Percentiles rank a stretch among this genome's conserved stretches.
Evolutionary conservation across 2,329 filamentous ascomycete species (phyloP).

Genomic region (Diaporthe australafricana): DNA sequence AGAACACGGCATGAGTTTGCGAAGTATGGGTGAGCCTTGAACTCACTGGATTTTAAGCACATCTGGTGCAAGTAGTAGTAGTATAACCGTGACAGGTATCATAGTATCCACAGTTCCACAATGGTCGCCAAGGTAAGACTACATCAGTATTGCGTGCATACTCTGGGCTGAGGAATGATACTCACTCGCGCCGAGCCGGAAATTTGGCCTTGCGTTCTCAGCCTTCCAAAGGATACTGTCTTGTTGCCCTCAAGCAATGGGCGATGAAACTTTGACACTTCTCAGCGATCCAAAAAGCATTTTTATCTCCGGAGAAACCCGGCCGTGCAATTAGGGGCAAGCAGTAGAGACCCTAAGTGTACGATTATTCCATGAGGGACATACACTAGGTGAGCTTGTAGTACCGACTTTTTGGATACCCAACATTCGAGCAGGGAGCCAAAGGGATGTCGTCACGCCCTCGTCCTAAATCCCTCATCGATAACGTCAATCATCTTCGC

Average conservation of each 20-base stretch:
- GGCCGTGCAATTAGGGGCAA: not conserved
- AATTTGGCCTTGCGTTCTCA: not conserved
- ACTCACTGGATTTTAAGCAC: not conserved
- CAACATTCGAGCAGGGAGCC: not conserved
- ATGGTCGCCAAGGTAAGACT: not conserved
- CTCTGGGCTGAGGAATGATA: not conserved
- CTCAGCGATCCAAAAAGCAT: not conserved
- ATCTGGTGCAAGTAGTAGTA: not conserved
- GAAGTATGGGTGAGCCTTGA: not conserved
- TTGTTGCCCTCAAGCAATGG: not conserved
- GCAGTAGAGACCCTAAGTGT: not conserved
- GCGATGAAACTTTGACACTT: slow-evolving; percentile 18
- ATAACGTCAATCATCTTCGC: not conserved
- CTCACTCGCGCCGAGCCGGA: not conserved
- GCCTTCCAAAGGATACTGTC: not conserved
- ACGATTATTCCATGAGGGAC: not conserved
- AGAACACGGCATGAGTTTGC: not conserved
- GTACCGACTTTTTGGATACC: not conserved
- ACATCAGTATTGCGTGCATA: not conserved
- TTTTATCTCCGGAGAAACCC: not conserved
- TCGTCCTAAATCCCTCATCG: not conserved
- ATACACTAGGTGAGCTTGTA: not conserved
- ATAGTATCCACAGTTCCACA: not conserved
- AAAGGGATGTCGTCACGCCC: not conserved
- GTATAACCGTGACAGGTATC: slow-evolving; percentile 8